Base-by-base conservation (phyloP, 2,329 filamentous ascomycete genomes). In the Epichloe uncinata region DNA sequence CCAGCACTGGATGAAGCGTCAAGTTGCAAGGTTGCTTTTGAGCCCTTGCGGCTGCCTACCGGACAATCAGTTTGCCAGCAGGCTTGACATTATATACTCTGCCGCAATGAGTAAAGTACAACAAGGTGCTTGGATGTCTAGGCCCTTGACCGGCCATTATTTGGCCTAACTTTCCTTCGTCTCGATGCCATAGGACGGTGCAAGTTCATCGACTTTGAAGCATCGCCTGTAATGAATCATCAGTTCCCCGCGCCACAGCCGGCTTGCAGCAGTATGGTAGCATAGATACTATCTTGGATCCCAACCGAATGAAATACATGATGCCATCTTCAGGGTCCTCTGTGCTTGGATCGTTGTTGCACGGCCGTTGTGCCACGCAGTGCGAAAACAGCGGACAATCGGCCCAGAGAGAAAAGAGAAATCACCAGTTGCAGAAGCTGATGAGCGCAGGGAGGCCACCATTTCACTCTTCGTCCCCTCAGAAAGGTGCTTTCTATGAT, bases 61-160 rank as follows among this genome's bases (percentile, higher is more conserved):
- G 38, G 46, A 42, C 13, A 42, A 16, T 22, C n/a, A 18, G 13
- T 12, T 20, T 26, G 16, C 38, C 30, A 26, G 46, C 16, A 42
- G 30, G 38, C 30, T 11, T 48, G 46, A 22, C 30, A 48, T 48
- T 48, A 48, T 48, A 48, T 48, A 48, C 38, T 33, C 13, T 42
- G 34, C 20, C 15, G 13, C 20, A 15, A 40, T 22, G 35, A 5
- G 5, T 11, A 4, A 9, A 33, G 7, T 15, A 12, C 36, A 15
- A 13, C 7, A 9, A n/a, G 30, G n/a, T 40, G 26, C 22, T 47
- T 47, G 36, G 36, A 47, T 30, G 5, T 22, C 20, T 22, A 6
- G 20, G 20, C 5, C 20, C 20, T 22, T 22, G 20, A 22, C 20
- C 20, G 20, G 20, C 20, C 20, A 22, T 22, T 22, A 22, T 22